A percentile compares a stretch with the other conserved stretches of the same genome.
These are phyloP conservation scores for Phytophthora pseudosyringae DNA, from an alignment of 352 stramenopile species.

Conservation along the genomic window DNA sequence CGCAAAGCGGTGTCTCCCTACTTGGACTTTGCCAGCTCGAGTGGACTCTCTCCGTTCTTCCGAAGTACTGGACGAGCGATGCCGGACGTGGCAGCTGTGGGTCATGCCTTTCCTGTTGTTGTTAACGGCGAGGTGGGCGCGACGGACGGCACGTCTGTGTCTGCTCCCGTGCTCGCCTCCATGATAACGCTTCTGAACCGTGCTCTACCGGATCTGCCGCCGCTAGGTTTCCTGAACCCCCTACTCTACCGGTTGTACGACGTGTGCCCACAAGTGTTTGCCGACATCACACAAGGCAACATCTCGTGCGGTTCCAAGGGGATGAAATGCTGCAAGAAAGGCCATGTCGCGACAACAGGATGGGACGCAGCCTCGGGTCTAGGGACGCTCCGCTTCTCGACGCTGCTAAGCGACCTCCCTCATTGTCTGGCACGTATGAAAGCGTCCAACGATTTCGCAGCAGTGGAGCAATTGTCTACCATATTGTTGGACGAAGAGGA, in stretches of 20 bases:
- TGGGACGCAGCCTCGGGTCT: conserved; percentile 79
- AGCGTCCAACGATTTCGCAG: conserved; percentile 12
- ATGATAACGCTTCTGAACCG: conserved; percentile 71
- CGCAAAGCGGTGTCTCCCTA: conserved; percentile 45
- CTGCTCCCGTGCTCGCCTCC: conserved; percentile 68
- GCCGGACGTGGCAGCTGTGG: conserved; percentile 70
- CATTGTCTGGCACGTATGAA: conserved; percentile 43
- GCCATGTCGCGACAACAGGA: conserved; percentile 53
- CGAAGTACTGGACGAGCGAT: conserved; percentile 56
- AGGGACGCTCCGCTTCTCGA: conserved; percentile 55
- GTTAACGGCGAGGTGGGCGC: conserved; percentile 56
- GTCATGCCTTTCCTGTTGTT: conserved; percentile 68
- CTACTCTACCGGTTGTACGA: conserved; percentile 69
- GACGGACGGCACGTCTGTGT: conserved; percentile 80
- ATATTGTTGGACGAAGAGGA: conserved; percentile 22
- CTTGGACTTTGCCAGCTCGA: conserved; percentile 32
- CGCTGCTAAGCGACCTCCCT: conserved; percentile 49
- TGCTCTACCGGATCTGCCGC: conserved; percentile 39
- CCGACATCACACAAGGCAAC: conserved; percentile 66
- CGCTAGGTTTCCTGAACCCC: conserved; percentile 77
- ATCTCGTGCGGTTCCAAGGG: conserved; percentile 57
- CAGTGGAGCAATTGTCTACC: conserved; percentile 6
- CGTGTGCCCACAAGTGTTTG: conserved; percentile 73
- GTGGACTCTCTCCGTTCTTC: conserved; percentile 43
- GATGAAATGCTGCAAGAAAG: conserved; percentile 57